Percentiles rank a stretch among this genome's conserved stretches.
Evolutionary conservation across 202 grass and related monocot species (phyloP).

Genomic region (Setaria viridis): DNA sequence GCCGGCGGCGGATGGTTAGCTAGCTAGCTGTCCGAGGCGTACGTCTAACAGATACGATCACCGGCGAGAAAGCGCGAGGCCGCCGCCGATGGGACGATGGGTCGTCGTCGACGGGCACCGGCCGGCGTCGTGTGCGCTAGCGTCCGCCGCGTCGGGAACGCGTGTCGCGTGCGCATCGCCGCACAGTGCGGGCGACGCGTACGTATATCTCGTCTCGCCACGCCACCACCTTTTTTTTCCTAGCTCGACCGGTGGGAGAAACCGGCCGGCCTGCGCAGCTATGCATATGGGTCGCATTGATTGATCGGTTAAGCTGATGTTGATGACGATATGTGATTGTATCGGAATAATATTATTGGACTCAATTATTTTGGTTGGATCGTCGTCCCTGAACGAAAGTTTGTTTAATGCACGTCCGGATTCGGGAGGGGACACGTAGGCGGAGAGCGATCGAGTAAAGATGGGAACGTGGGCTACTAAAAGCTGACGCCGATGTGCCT

Average conservation of each 20-base stretch:
- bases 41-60: constrained; percentile 35
- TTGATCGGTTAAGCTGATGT: neutral
- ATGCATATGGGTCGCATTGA: neutral
- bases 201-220: neutral
- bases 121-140: neutral
- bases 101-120: neutral
- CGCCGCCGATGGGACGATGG: neutral
- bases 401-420: constrained; percentile 10
- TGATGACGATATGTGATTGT: neutral
- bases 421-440: constrained; percentile 31
- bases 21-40: constrained; percentile 25
- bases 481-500: constrained; percentile 21
- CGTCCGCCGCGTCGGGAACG: constrained; percentile 34
- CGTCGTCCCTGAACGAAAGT: constrained; percentile 3
- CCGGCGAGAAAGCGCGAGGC: constrained; percentile 23
- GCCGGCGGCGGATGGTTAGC: neutral
- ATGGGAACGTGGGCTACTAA: constrained; percentile 33
- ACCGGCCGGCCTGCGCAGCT: neutral
- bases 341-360: neutral
- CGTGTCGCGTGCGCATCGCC: constrained; percentile 35
- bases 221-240: neutral
- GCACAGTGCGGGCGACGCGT: neutral
- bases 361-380: neutral
- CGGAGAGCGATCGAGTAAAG: neutral
- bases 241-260: neutral